Conservation (phyloP, 148 eudicot species). For the Pouteria glomerata region DNA sequence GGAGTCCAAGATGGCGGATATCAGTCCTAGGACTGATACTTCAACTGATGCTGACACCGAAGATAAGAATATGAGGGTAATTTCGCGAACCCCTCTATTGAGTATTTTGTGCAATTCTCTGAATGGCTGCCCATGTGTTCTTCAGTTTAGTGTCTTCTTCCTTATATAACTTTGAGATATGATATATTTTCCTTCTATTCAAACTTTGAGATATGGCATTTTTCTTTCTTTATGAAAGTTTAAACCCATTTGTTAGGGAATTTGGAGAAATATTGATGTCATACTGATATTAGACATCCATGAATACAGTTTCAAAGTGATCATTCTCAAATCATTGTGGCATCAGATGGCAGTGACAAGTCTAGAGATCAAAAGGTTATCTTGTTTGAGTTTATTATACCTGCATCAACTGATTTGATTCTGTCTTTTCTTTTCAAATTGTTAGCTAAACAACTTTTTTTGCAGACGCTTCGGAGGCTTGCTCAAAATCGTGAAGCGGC, state of each 20-base stretch:
- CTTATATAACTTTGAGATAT: too few relatives aligned
- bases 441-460: not conserved
- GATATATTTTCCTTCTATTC: too few relatives aligned
- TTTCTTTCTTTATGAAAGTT: not conserved
- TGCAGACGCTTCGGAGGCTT: conserved; percentile 52
- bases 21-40: conserved; percentile 54
- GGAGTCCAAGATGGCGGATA: conserved; percentile 42
- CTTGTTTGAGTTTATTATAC: not conserved
- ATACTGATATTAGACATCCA: not conserved
- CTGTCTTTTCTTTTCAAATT: not conserved
- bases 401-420: too few relatives aligned
- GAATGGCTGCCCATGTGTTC: too few relatives aligned
- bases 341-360: conserved; percentile 56
- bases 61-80: conserved; percentile 46
- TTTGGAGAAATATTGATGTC: too few relatives aligned
- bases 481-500: conserved; percentile 68
- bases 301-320: conserved; percentile 33
- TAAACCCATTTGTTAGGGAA: too few relatives aligned
- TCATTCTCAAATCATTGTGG: conserved; percentile 21
- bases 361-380: conserved; percentile 56
- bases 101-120: too few relatives aligned
- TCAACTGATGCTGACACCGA: conserved; percentile 56
- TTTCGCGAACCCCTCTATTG: not conserved
- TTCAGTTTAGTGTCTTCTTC: too few relatives aligned
- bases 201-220: not conserved